phyloP scores from a whole-genome alignment of 768 basidiomycete species.

The Candolleomyces aberdarensis region DNA sequence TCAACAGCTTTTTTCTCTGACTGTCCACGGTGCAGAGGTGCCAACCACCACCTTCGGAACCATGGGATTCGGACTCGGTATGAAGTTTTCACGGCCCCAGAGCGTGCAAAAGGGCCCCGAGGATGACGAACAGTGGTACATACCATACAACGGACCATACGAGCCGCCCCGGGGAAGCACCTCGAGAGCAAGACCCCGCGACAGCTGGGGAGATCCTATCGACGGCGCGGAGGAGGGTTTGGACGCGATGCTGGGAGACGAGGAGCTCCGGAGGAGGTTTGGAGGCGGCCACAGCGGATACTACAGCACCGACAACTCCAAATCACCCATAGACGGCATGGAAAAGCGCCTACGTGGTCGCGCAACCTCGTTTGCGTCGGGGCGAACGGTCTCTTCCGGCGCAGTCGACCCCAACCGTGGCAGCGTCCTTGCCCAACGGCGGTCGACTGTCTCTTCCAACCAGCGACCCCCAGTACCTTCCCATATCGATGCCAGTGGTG shows the following conservation, averaged over 20 bases:
- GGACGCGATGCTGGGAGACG: conserved; percentile 1
- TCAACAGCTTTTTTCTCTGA: not conserved
- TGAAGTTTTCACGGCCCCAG: conserved; percentile 7
- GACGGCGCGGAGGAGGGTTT: conserved; percentile 6
- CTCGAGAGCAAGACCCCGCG: conserved; percentile 9
- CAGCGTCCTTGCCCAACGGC: conserved; percentile 27
- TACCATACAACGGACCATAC: conserved; percentile 15
- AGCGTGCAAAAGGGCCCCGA: not conserved
- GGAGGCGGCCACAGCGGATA: not conserved
- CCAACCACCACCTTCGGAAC: not conserved
- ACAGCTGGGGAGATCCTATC: conserved; percentile 18
- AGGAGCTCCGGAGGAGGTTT: conserved; percentile 8
- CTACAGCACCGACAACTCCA: not conserved
- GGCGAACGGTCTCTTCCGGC: conserved; percentile 37
- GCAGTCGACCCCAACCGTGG: conserved; percentile 32
- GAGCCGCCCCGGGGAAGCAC: conserved; percentile 12
- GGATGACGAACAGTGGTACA: conserved; percentile 17
- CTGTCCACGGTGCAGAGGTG: not conserved
- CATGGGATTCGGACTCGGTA: conserved; percentile 9
- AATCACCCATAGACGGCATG: not conserved
- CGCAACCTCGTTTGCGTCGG: conserved; percentile 41
- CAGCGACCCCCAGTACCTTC: conserved; percentile 34
- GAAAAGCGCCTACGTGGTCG: conserved; percentile 26
- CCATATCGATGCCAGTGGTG: conserved; percentile 48
- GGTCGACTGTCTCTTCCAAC: conserved; percentile 34